phyloP scores from a whole-genome alignment of 139 green algal genomes.

The Coccomyxa sp. region DNA sequence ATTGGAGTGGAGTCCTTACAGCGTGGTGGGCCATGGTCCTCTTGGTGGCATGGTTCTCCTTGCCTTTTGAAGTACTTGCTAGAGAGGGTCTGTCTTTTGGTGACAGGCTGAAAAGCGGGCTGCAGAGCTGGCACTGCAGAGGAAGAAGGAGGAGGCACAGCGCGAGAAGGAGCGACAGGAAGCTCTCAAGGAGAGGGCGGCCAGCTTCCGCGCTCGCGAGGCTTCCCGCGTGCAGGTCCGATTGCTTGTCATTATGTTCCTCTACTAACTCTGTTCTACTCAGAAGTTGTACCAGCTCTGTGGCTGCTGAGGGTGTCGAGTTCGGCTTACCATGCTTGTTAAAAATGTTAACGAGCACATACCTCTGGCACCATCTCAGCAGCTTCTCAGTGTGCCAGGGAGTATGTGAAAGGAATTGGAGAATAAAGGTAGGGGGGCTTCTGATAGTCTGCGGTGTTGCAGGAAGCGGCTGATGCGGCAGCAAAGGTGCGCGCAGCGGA shows the following conservation, averaged over 20 bases:
- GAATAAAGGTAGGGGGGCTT: neutral
- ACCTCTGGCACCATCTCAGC: too few species aligned
- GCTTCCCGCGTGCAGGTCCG: neutral
- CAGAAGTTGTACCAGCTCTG: too few species aligned
- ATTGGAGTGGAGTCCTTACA: too few species aligned
- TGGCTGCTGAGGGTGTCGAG: too few species aligned
- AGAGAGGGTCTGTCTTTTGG: neutral
- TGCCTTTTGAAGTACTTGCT: too few species aligned
- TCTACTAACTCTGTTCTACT: neutral
- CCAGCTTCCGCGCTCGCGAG: slow-evolving; percentile 5
- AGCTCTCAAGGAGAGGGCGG: slow-evolving; percentile 14
- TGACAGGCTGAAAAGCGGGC: neutral
- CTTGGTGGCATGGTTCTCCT: too few species aligned
- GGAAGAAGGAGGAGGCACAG: slow-evolving; percentile 28
- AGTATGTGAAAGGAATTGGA: too few species aligned
- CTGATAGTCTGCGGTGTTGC: neutral
- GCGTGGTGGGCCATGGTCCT: too few species aligned
- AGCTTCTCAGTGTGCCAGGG: too few species aligned
- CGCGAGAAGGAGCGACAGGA: slow-evolving; percentile 7
- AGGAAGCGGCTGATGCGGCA: slow-evolving; percentile 7
- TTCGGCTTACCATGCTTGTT: too few species aligned
- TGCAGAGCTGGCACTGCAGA: neutral
- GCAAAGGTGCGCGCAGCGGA: neutral
- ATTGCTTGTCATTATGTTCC: neutral
- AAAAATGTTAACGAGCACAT: too few species aligned